Base-by-base conservation (phyloP, 2,329 filamentous ascomycete species). In the Beauveria rudraprayagi region DNA sequence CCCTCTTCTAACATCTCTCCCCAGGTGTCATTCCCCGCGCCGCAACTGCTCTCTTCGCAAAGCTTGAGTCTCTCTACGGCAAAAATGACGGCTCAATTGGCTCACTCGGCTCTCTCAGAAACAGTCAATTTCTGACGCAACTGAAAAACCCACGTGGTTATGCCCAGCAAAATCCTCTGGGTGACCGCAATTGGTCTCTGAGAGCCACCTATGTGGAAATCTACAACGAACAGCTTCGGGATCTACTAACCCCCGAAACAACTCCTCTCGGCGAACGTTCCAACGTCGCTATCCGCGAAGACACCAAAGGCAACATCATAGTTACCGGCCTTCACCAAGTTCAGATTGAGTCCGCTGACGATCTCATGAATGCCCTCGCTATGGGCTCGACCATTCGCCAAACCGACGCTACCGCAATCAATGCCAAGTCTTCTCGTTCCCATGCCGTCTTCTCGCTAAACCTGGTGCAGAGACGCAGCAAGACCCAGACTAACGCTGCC, bases 401-500 rank as follows among this genome's bases (percentile, higher is more conserved):
- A 72, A 99, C 94, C 0, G 94, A 99, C 75, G 89, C 94, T 26
- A 99, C 94, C 2, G 94, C 93, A 3, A 94, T 97, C 70, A 99
- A 99, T 71, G 94, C 93, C 48, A 93, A 96, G 71, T 99, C 94
- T 0, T 99, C 94, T 11, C 91, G 94, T 65, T 99, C 94, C 1
- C 94, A 99, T 72, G 94, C 94, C 40, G 92, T 99, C 34, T 97
- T 99, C 75, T 97, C 91, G 71, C 78, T 99, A 64, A 97, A 97
- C 69, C 82, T 99, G 8, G 82, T 97, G 8, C 91, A 97, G 77
- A 90, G 90, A 69, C 94, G 91, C 75, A 81, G 73, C 66, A 85
- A 85, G 62, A 69, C 74, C 61, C 78, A 75, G 60, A 71, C 75
- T 3, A 79, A 84, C 17, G 80, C 80, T 14, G 79, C 83, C 34